Conservation (phyloP, 306 rosid species). For the Inga laurina region DNA sequence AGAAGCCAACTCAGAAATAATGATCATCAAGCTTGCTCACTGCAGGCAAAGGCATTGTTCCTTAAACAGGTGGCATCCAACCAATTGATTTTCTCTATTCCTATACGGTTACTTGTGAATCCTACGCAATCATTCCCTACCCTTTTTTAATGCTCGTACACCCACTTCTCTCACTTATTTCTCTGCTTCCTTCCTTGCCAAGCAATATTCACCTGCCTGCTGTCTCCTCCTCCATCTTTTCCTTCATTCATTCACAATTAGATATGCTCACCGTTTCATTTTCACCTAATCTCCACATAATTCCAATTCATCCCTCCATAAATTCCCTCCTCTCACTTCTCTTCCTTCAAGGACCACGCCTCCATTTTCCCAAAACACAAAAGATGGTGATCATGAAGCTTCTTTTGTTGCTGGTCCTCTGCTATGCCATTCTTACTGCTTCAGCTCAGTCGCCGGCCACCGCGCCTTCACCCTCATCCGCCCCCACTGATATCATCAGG, state of each 20-base stretch:
- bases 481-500: conserved; percentile 62
- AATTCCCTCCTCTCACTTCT: conserved; percentile 40
- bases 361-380: not conserved
- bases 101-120: conserved; percentile 35
- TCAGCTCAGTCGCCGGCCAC: conserved; percentile 39
- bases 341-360: conserved; percentile 35
- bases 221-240: conserved; percentile 34
- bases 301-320: conserved; percentile 37
- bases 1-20: conserved; percentile 34
- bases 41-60: conserved; percentile 33
- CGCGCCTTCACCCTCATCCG: conserved; percentile 53
- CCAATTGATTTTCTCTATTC: conserved; percentile 27
- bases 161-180: conserved; percentile 42
- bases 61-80: conserved; percentile 50
- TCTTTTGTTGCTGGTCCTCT: conserved; percentile 25
- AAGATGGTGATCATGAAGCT: conserved; percentile 38
- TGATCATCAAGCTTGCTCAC: conserved; percentile 30
- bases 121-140: conserved; percentile 41
- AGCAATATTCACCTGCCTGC: conserved; percentile 54
- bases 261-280: conserved; percentile 20
- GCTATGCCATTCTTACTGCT: conserved; percentile 10
- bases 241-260: conserved; percentile 23
- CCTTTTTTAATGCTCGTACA: conserved; percentile 9
- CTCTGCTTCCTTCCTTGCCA: conserved; percentile 58
- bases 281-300: conserved; percentile 24